Evolutionary conservation across 83 land plant genomes (phyloP), one percentile per base, ranked within the genome.

Genomic region (Diphasiastrum complanatum): DNA sequence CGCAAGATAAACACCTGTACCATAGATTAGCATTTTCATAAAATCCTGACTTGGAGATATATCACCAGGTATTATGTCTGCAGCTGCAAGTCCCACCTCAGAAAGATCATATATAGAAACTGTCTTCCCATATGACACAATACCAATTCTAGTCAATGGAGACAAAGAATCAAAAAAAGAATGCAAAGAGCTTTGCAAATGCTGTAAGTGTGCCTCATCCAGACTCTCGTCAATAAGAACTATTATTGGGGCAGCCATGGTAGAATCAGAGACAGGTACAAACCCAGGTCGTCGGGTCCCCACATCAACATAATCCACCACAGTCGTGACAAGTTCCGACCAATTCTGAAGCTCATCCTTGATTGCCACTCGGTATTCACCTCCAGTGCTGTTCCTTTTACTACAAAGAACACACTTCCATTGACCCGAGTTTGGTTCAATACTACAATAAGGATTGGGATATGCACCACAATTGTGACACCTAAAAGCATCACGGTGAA

Each of bases 51-150:
- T 79, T 5, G 87, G 89, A 37, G 82, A 65, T 47, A 52, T 71
- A 45, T 74, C 76, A 43, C 99, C 99, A 5, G 97, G 87, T 67
- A 95, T 78, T 53, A 90, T 82, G 76, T 95, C 99, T 48, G 99
- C 97, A 48, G 99, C 95, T 60, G 97, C 97, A 43, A 79, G 33
- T 20, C 80, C 83, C 18, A 71, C 74, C 67, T 95, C 95, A 4
- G 88, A 86, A 34, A 95, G 84, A 75, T 95, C 99, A 78, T 87
- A 95, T 4, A 95, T 83, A 24, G 99, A 87, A 10, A 95, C 83
- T 1, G 97, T 87, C 26, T 89, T 80, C 10, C 99, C 95, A 75
- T 84, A 95, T 10, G 88, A 67, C 11, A 95, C 74, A 40, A 95
- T 79, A 22, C 99, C 99, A 34, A 95, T 60, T 62, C 97, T 74